Evolutionary conservation across 352 stramenopile species (phyloP).

Genomic region (Phytopythium montanum): DNA sequence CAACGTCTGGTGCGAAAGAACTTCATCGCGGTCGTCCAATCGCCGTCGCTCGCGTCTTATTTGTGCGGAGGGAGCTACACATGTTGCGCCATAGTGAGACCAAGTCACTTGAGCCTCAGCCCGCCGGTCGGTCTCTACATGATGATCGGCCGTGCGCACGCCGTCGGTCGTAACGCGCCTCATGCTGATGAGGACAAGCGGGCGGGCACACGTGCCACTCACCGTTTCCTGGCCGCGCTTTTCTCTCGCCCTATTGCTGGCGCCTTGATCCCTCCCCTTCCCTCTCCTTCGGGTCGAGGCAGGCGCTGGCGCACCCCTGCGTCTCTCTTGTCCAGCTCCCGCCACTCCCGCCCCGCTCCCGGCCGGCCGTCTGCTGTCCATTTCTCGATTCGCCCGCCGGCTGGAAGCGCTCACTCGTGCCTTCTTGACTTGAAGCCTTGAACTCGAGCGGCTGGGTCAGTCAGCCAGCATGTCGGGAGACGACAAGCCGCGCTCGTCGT

Average conservation of each 20-base stretch:
- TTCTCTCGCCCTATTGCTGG: background rate
- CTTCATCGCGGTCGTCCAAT: too few species aligned
- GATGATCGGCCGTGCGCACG: background rate
- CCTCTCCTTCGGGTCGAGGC: too few species aligned
- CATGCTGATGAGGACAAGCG: background rate
- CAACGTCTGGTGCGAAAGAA: too few species aligned
- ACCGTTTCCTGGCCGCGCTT: background rate
- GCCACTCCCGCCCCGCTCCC: too few species aligned
- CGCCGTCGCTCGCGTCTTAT: too few species aligned
- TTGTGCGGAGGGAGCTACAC: too few species aligned
- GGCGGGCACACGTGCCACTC: background rate
- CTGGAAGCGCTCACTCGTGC: background rate
- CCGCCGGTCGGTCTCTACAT: background rate
- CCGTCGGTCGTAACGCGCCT: background rate
- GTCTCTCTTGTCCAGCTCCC: conserved; percentile 5
- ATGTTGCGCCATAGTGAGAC: background rate
- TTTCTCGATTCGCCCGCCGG: conserved; percentile 1
- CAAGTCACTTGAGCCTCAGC: background rate
- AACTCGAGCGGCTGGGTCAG: too few species aligned
- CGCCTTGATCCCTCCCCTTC: background rate
- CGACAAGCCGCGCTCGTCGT: background rate
- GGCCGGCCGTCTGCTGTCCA: background rate
- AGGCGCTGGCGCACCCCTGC: background rate
- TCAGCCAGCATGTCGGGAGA: background rate
- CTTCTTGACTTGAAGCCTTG: background rate